Evolutionary conservation across 2,329 filamentous ascomycete genomes (phyloP).

Genomic region (Cladophialophora chaetospira): DNA sequence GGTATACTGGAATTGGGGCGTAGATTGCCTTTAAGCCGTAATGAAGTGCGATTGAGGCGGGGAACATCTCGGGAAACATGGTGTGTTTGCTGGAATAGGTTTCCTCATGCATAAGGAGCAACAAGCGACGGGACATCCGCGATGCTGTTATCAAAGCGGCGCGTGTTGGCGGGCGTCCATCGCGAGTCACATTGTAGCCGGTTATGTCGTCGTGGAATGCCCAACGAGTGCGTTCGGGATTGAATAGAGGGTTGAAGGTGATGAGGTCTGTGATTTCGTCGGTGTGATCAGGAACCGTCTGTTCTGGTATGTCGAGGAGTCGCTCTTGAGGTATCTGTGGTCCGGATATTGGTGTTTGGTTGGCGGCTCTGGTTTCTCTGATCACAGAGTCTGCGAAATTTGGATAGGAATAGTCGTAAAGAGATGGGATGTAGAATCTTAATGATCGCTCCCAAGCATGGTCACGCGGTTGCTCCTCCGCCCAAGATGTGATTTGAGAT

Average conservation of each 20-base stretch:
- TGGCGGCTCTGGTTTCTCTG: slow-evolving; percentile 14
- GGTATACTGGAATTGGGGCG: slow-evolving; percentile 59
- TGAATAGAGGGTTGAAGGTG: slow-evolving; percentile 75
- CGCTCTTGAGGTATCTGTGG: slow-evolving; percentile 24
- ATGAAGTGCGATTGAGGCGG: slow-evolving; percentile 68
- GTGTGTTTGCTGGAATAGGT: slow-evolving; percentile 66
- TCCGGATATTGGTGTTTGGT: slow-evolving; percentile 23
- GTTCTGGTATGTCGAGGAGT: slow-evolving; percentile 26
- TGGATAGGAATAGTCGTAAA: slow-evolving; percentile 28
- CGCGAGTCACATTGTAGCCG: slow-evolving; percentile 59
- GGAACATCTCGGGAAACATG: slow-evolving; percentile 82
- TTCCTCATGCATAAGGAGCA: slow-evolving; percentile 74
- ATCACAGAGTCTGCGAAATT: slow-evolving; percentile 21
- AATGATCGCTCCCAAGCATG: slow-evolving; percentile 77
- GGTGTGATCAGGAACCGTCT: slow-evolving; percentile 2
- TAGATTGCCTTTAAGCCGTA: slow-evolving; percentile 78
- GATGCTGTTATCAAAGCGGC: slow-evolving; percentile 72
- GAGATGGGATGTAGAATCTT: slow-evolving; percentile 71
- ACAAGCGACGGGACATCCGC: slow-evolving; percentile 66
- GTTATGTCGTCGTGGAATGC: slow-evolving; percentile 70
- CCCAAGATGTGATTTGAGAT: slow-evolving; percentile 66
- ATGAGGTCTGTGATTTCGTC: slow-evolving; percentile 72
- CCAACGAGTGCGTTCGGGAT: slow-evolving; percentile 71
- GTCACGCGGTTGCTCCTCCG: slow-evolving; percentile 66
- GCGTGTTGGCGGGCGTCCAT: slow-evolving; percentile 64